Conservation (phyloP, 306 rosid genomes). For the Vachellia pachyceras region DNA sequence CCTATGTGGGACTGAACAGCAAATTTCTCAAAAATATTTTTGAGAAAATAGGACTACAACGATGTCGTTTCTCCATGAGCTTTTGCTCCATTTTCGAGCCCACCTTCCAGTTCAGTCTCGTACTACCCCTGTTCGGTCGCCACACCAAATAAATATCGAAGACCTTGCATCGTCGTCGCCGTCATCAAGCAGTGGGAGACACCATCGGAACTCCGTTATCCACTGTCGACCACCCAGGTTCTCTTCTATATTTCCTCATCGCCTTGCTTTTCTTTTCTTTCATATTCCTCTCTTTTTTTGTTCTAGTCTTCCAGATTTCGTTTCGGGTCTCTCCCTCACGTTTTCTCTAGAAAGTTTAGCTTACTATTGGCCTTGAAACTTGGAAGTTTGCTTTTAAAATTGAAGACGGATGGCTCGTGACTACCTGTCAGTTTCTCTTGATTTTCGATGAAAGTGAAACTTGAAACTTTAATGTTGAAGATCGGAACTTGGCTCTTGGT, state of each 20-base stretch:
- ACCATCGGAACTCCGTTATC: neutral
- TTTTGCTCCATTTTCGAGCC: neutral
- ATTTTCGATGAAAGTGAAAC: neutral
- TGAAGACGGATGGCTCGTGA: neutral
- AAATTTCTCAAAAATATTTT: no score
- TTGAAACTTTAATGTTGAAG: neutral
- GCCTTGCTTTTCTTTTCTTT: neutral
- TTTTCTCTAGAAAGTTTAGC: neutral
- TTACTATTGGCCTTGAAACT: neutral
- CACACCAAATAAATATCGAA: neutral
- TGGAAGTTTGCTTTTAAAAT: neutral
- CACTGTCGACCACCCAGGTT: neutral
- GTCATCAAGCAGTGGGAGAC: neutral
- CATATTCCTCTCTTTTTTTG: neutral
- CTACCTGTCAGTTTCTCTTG: neutral
- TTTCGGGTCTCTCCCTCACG: neutral
- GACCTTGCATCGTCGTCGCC: neutral
- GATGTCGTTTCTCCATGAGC: neutral
- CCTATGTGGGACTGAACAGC: no score
- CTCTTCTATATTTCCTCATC: neutral
- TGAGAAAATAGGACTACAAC: neutral
- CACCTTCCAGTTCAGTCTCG: neutral
- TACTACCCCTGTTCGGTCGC: neutral
- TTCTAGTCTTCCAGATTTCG: neutral
- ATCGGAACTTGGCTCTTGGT: neutral